These are phyloP conservation scores for Raphanus raphanistrum DNA, from an alignment of 345 rosid genomes.

Conservation along the genomic window DNA sequence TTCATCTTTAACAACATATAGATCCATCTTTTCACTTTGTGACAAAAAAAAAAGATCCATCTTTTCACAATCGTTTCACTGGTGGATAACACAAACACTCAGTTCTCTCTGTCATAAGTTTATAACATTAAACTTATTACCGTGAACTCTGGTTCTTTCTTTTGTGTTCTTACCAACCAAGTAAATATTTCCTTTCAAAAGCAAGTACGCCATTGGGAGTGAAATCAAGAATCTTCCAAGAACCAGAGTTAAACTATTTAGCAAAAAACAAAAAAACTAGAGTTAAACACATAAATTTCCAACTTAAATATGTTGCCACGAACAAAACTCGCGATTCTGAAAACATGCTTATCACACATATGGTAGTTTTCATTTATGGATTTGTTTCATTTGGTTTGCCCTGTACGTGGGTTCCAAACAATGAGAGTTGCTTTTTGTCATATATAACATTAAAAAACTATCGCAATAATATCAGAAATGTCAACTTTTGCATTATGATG, in stretches of 20 bases:
- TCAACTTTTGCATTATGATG: neutral
- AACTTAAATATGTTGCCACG: neutral
- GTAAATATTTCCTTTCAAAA: slow-evolving; percentile 1
- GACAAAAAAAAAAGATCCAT: neutral
- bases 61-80: neutral
- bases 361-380: neutral
- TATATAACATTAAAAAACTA: neutral
- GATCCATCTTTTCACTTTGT: neutral
- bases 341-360: neutral
- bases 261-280: neutral
- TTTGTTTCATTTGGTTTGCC: neutral
- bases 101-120: neutral
- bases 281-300: neutral
- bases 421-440: neutral
- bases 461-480: neutral
- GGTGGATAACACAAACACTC: neutral
- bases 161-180: neutral
- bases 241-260: neutral
- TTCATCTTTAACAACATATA: neutral
- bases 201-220: neutral
- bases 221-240: neutral
- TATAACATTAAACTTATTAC: neutral
- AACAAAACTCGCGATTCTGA: neutral
- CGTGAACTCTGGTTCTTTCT: neutral
- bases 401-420: slow-evolving; percentile 10